Evolutionary conservation across 1,284 basidiomycete species (phyloP), one percentile per base, ranked within the genome.

Genomic region (Cutaneotrichosporon sp.): DNA sequence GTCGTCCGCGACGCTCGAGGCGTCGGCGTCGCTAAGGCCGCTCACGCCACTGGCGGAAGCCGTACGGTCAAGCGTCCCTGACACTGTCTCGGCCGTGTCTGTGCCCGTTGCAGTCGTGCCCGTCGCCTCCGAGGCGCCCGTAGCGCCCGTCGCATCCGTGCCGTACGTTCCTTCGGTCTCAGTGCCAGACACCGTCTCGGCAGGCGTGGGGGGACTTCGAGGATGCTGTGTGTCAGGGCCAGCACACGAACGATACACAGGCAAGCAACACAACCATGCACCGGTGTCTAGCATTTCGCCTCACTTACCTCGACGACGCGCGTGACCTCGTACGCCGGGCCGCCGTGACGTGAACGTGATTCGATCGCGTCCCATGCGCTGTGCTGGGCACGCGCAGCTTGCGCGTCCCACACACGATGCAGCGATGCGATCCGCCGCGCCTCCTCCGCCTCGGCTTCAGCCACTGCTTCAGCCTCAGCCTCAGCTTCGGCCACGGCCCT

Each of bases 271-370:
- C 15, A 10, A 45, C 7, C n/a, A 42, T 4, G 14, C 40, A 42
- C 18, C 40, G 14, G n/a, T n/a, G n/a, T 26, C n/a, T 30, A 23
- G 12, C 30, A 10, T 13, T 14, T 8, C 7, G 42, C 13, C 21
- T 12, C 33, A 45, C 43, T 9, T 35, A 45, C 43, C 43, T 45
- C 43, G 30, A 45, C 43, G 30, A 45, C 43, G 30, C 34, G 43
- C 43, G 34, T 33, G 18, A 45, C 43, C n/a, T 45, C 43, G 33
- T 20, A 45, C 13, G 43, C 30, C 18, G 30, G 17, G 5, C 17
- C 10, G 8, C 18, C 33, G 10, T 33, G 23, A 14, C 46, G 36
- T 2, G 37, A 23, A 2, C 46, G 37, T 17, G 38, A 21, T 17
- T 38, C 36, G n/a, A 40, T 33, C 17, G 37, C 37, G 23, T 48